phyloP scores from a whole-genome alignment of 768 basidiomycete species.

The Lentinula aciculospora region DNA sequence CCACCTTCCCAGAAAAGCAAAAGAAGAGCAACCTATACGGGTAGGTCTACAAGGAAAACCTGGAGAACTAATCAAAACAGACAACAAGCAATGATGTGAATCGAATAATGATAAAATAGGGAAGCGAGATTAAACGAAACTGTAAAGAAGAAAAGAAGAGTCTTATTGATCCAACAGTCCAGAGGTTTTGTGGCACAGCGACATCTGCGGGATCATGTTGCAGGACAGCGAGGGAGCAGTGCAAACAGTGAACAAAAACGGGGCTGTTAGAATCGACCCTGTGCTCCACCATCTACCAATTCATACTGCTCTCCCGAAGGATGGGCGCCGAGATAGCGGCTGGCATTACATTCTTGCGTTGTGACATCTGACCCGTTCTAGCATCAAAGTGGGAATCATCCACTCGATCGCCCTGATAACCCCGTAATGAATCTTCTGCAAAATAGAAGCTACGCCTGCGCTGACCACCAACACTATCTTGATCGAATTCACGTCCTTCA shows the following conservation, averaged over 20 bases:
- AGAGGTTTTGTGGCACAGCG: background rate
- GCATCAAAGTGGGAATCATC: constrained; percentile 26
- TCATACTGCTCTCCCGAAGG: constrained; percentile 77
- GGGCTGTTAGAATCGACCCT: background rate
- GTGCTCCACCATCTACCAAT: constrained; percentile 57
- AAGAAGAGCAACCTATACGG: background rate
- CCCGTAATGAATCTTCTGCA: constrained; percentile 77
- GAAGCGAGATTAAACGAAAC: background rate
- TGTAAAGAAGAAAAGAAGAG: background rate
- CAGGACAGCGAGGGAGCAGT: background rate
- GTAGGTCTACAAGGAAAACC: background rate
- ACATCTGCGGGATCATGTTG: background rate
- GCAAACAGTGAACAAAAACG: background rate
- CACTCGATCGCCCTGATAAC: constrained; percentile 35
- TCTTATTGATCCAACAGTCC: background rate
- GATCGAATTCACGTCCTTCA: constrained; percentile 71
- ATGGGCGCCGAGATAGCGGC: constrained; percentile 70
- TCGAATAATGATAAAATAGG: constrained; percentile 6
- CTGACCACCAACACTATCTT: constrained; percentile 68
- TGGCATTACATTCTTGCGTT: constrained; percentile 54
- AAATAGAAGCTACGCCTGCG: constrained; percentile 80
- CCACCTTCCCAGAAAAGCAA: background rate
- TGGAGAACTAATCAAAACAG: constrained; percentile 3
- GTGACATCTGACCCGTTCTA: constrained; percentile 32
- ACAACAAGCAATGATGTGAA: background rate